These are phyloP conservation scores for Pseudogymnoascus sp. DNA, from an alignment of 2,329 filamentous ascomycete genomes.

Conservation along the genomic window DNA sequence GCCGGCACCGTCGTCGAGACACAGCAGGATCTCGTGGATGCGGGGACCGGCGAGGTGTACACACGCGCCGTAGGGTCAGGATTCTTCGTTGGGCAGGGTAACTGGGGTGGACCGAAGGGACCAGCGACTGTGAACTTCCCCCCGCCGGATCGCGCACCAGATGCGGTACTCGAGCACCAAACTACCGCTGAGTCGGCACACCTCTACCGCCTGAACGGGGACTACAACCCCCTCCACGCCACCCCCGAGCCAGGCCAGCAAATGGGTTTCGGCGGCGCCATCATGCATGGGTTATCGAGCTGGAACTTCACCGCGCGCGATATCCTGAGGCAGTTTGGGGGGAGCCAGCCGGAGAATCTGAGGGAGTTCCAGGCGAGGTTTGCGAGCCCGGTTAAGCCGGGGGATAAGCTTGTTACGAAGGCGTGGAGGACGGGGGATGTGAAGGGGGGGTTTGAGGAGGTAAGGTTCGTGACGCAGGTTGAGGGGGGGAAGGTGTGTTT, in stretches of 20 bases:
- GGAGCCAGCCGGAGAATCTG: conserved; percentile 66
- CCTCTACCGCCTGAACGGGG: conserved; percentile 75
- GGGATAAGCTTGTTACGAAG: conserved; percentile 67
- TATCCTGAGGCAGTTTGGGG: conserved; percentile 61
- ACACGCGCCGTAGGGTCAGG: conserved; percentile 48
- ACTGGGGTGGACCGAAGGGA: conserved; percentile 86
- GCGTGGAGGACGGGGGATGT: conserved; percentile 67
- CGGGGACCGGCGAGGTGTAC: conserved; percentile 51
- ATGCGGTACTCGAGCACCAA: conserved; percentile 60
- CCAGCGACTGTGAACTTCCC: conserved; percentile 71
- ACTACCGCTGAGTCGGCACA: conserved; percentile 64
- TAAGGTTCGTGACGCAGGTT: conserved; percentile 70
- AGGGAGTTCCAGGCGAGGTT: conserved; percentile 86
- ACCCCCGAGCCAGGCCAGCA: conserved; percentile 71
- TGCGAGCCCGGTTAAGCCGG: conserved; percentile 72
- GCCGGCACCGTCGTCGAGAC: conserved; percentile 59
- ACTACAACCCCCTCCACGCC: conserved; percentile 86
- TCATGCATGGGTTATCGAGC: conserved; percentile 80
- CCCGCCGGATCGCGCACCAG: conserved; percentile 61
- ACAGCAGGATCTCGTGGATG: conserved; percentile 56
- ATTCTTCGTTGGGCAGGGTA: conserved; percentile 61
- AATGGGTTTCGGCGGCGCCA: conserved; percentile 81
- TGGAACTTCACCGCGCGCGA: conserved; percentile 71
- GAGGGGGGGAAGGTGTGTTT: conserved; percentile 71
- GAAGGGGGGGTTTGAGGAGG: conserved; percentile 58